phyloP scores from a whole-genome alignment of 331 rosid species.

The Spiraea crenata region DNA sequence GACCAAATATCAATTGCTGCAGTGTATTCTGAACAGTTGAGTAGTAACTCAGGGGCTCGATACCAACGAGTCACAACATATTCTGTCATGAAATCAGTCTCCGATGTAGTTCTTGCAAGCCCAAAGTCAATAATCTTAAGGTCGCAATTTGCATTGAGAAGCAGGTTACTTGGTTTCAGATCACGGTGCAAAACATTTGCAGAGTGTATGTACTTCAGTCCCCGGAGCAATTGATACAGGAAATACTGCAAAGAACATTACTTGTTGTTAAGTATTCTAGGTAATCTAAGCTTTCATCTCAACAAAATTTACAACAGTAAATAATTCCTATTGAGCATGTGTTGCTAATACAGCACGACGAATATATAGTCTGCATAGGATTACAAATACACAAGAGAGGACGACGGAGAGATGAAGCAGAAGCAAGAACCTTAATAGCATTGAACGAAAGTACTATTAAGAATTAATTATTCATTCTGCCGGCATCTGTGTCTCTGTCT shows the following conservation, averaged over 20 bases:
- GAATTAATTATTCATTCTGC: neutral
- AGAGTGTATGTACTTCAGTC: slow-evolving; percentile 92
- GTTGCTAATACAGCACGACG: neutral
- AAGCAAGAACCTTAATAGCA: neutral
- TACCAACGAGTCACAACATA: slow-evolving; percentile 98
- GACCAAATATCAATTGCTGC: slow-evolving; percentile 97
- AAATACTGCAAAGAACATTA: slow-evolving; percentile 65
- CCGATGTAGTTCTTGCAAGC: slow-evolving; percentile 95
- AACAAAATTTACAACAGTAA: neutral
- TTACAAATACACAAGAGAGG: no score
- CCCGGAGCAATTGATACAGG: slow-evolving; percentile 81
- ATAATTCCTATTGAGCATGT: neutral
- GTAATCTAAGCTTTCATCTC: neutral
- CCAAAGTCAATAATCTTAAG: slow-evolving; percentile 98
- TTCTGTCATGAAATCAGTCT: slow-evolving; percentile 95
- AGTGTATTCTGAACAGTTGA: slow-evolving; percentile 84
- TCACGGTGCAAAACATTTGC: slow-evolving; percentile 97
- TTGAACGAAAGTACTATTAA: neutral
- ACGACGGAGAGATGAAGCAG: neutral
- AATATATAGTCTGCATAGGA: neutral
- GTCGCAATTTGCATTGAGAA: slow-evolving; percentile 84
- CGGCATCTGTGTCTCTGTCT: neutral
- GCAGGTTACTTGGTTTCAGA: slow-evolving; percentile 92
- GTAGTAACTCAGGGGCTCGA: slow-evolving; percentile 88
- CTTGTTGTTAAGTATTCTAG: slow-evolving; percentile 15